phyloP scores from a whole-genome alignment of 768 basidiomycete species.

The Mycena polygramma region DNA sequence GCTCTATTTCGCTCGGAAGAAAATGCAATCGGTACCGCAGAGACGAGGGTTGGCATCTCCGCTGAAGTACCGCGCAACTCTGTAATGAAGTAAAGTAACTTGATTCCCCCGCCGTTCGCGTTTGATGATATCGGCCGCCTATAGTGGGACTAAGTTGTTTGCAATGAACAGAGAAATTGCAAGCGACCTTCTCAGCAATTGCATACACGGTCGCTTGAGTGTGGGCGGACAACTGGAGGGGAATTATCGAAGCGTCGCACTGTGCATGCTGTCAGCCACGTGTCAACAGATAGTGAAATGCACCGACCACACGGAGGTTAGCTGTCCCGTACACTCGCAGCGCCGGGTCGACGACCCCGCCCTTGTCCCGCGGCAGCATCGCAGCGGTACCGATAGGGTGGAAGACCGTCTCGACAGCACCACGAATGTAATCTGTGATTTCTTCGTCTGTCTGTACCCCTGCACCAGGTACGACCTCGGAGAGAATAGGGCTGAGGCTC shows the following conservation, averaged over 20 bases:
- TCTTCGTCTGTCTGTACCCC: slow-evolving; percentile 25
- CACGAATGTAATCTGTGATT: slow-evolving; percentile 2
- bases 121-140: no score
- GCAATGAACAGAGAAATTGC: no score
- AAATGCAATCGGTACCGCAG: no score
- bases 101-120: no score
- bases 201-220: slow-evolving; percentile 27
- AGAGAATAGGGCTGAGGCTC: background rate
- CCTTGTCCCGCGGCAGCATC: slow-evolving; percentile 52
- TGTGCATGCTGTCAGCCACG: background rate
- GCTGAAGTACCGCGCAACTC: no score
- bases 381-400: slow-evolving; percentile 44
- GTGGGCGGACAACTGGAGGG: slow-evolving; percentile 23
- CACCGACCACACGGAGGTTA: slow-evolving; percentile 28
- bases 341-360: slow-evolving; percentile 54
- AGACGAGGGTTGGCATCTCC: no score
- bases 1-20: no score
- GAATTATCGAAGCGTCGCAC: slow-evolving; percentile 21
- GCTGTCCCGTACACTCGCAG: slow-evolving; percentile 44
- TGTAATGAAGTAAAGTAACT: no score
- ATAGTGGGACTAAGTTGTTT: no score
- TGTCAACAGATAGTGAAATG: no score
- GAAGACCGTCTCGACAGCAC: background rate
- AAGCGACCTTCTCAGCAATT: slow-evolving; percentile 13
- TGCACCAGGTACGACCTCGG: background rate